phyloP scores from a whole-genome alignment of 2,329 filamentous ascomycete species.

The Fusarium burgessii region DNA sequence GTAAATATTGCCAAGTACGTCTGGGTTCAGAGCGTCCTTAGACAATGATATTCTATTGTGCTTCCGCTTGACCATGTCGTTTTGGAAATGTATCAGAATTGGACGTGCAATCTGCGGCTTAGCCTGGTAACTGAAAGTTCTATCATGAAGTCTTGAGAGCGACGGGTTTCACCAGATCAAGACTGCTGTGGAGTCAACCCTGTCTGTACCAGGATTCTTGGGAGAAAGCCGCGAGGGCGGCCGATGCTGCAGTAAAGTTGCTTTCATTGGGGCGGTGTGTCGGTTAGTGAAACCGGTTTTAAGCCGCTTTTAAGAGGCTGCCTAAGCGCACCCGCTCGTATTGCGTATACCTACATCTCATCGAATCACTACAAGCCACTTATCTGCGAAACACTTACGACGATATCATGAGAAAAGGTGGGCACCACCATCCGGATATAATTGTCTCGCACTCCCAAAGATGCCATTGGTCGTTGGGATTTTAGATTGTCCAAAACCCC shows the following conservation, averaged over 20 bases:
- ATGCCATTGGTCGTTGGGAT: background rate
- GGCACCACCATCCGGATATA: background rate
- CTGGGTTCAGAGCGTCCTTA: background rate
- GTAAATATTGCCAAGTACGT: background rate
- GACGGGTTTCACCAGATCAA: no score
- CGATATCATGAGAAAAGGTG: background rate
- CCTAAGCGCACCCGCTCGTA: background rate
- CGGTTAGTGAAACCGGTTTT: background rate
- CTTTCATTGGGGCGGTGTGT: background rate
- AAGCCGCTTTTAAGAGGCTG: background rate
- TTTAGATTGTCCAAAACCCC: background rate
- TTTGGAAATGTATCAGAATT: no score
- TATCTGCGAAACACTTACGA: background rate
- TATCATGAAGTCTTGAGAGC: no score
- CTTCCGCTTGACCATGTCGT: accelerated
- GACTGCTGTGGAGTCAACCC: no score
- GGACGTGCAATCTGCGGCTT: background rate
- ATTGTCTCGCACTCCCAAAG: background rate
- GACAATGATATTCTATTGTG: background rate
- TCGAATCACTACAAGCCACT: background rate
- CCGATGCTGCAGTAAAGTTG: background rate
- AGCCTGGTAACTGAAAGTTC: background rate
- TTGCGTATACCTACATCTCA: background rate
- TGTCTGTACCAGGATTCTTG: background rate
- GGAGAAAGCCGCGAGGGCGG: background rate